Conservation (phyloP, 306 rosid genomes). For the Lithocarpus polystachyus region DNA sequence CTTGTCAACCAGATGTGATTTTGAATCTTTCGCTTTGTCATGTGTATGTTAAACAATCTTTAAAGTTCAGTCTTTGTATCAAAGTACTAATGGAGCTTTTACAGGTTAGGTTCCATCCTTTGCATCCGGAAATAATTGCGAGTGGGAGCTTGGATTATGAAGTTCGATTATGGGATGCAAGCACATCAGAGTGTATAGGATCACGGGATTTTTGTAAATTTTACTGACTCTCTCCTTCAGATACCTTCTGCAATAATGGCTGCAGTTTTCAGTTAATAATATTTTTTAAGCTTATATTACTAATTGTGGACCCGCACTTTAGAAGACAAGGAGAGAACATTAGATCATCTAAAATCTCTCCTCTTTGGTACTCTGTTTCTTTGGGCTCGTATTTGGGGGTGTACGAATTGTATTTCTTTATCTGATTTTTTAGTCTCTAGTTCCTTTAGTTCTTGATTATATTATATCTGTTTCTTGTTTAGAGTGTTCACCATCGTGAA, state of each 20-base stretch:
- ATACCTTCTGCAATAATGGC: constrained; percentile 2
- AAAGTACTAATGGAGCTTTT: constrained; percentile 24
- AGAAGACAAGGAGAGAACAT: too few species aligned
- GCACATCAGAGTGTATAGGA: constrained; percentile 37
- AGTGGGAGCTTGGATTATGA: constrained; percentile 55
- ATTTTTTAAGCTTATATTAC: neutral
- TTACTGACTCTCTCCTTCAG: neutral
- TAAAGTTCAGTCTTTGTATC: constrained; percentile 1
- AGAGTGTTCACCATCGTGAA: too few species aligned
- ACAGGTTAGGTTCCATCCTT: constrained; percentile 56
- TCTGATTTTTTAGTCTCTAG: too few species aligned
- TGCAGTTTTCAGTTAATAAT: neutral
- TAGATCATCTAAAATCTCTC: too few species aligned
- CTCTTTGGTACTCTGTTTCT: too few species aligned
- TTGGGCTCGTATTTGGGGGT: too few species aligned
- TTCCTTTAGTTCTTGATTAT: too few species aligned
- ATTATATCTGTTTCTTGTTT: too few species aligned
- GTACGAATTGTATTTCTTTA: too few species aligned
- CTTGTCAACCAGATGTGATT: neutral
- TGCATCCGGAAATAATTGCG: constrained; percentile 38
- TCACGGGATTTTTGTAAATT: constrained; percentile 40
- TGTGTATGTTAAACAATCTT: neutral
- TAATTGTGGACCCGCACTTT: too few species aligned
- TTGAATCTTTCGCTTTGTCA: neutral
- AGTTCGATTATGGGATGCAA: constrained; percentile 48